A percentile compares a stretch with the other conserved stretches of the same genome.
These are phyloP conservation scores for Gossypium mustelinum DNA, from an alignment of 345 rosid species.

Conservation along the genomic window DNA sequence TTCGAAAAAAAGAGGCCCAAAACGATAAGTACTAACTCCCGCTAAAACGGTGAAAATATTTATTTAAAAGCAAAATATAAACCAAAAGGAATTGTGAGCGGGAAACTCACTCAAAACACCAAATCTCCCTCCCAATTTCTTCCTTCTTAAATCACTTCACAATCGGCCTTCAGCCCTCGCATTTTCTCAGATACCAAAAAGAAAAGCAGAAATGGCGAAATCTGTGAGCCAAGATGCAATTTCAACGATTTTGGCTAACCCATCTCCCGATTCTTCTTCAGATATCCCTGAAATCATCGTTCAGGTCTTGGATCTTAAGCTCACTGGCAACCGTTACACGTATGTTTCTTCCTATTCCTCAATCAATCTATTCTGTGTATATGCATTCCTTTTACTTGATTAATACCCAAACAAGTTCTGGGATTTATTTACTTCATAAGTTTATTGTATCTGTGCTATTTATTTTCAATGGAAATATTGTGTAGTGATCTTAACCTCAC, in stretches of 20 bases:
- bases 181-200: not conserved
- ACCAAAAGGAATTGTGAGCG: not conserved
- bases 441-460: not conserved
- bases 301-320: slow-evolving; percentile 79
- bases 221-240: slow-evolving; percentile 59
- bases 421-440: not conserved
- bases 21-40: not conserved
- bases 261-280: slow-evolving; percentile 56
- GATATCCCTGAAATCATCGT: slow-evolving; percentile 53
- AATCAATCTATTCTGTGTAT: not conserved
- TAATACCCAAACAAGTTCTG: not conserved
- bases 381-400: too few species aligned
- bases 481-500: too few species aligned
- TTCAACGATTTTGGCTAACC: slow-evolving; percentile 47
- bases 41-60: not conserved
- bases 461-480: too few species aligned
- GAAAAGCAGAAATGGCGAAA: slow-evolving; percentile 32
- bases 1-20: not conserved
- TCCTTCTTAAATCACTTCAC: not conserved
- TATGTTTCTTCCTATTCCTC: slow-evolving; percentile 15
- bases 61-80: not conserved
- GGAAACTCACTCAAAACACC: slow-evolving; percentile 3
- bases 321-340: slow-evolving; percentile 79
- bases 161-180: not conserved
- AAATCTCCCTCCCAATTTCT: slow-evolving; percentile 5